A percentile compares a stretch with the other conserved stretches of the same genome.
Conservation (phyloP, 768 basidiomycete genomes). For the Porphyrellus cyaneotinctus region DNA sequence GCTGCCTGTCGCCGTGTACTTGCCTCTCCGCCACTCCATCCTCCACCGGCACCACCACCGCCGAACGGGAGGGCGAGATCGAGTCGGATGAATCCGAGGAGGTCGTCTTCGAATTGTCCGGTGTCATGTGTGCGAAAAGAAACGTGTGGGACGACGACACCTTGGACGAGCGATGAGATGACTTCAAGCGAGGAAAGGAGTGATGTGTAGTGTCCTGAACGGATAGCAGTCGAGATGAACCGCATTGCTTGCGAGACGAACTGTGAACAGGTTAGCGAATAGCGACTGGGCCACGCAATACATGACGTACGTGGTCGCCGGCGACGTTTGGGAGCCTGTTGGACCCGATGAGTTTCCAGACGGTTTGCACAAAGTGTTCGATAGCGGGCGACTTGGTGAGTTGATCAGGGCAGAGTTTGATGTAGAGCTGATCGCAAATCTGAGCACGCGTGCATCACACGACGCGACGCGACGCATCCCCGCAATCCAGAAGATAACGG, state of each 20-base stretch:
- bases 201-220: constrained; percentile 74
- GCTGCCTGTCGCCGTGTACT: constrained; percentile 89
- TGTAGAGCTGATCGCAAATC: too few relatives aligned
- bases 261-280: constrained; percentile 29
- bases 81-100: constrained; percentile 88
- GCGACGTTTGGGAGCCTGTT: constrained; percentile 66
- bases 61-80: constrained; percentile 68
- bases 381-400: constrained; percentile 60
- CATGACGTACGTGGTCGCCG: constrained; percentile 67
- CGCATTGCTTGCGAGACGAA: constrained; percentile 88
- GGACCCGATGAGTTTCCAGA: constrained; percentile 80
- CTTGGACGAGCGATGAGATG: constrained; percentile 77
- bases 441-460: background rate
- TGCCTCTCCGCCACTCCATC: constrained; percentile 53
- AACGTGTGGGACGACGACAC: constrained; percentile 94
- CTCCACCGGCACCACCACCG: constrained; percentile 29
- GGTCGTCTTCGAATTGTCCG: constrained; percentile 96
- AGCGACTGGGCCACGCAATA: background rate
- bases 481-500: constrained; percentile 83
- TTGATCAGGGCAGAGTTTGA: too few relatives aligned
- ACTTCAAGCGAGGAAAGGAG: constrained; percentile 82
- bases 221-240: constrained; percentile 90
- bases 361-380: constrained; percentile 72
- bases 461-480: constrained; percentile 49
- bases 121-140: constrained; percentile 82